Evolutionary conservation across 2,329 filamentous ascomycete species (phyloP), one percentile per base, ranked within the genome.

Genomic region (Diaporthe sp.): DNA sequence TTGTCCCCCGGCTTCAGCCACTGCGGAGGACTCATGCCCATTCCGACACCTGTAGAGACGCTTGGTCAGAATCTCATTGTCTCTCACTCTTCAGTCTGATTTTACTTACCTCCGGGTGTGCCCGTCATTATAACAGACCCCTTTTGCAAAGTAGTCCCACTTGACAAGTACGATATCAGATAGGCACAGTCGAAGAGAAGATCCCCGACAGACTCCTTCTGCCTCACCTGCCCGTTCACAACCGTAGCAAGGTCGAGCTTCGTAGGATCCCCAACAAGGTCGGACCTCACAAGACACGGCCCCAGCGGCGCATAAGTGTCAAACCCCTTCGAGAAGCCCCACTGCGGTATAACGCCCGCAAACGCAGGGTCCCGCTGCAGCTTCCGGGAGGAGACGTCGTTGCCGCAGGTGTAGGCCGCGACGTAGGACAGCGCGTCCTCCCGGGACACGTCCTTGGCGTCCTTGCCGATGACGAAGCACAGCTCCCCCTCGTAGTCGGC

Each of bases 251-350:
- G 78, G 0, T 81, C 79, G 58, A 91, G 81, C 22, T 80, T 78
- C 1, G 79, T 80, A 0, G 88, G 88, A 70, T 89, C 86, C 0
- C 81, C 79, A 0, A 91, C 79, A 0, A 89, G 73, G 1, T 80
- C 80, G 0, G 82, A 80, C 1, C 82, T 81, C 0, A 91, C 87
- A 0, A 91, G 80, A 51, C 82, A 83, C 0, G 89, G 89, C 0
- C 89, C 89, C 0, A 91, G 74, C 0, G 89, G 90, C 0, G 88
- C 87, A 77, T 85, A 91, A 0, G 85, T 89, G 77, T 92, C 89
- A 72, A 91, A 91, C 0, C 88, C 87, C 77, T 91, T 91, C 22
- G 84, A 86, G 77, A 90, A 91, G 0, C 87, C 85, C 87, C 88
- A 91, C 79, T 92, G 90, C 0, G 89, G 89, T 0, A 91, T 87